Evolutionary conservation across 2,329 filamentous ascomycete genomes (phyloP).

Genomic region (Tolypocladium paradoxum): DNA sequence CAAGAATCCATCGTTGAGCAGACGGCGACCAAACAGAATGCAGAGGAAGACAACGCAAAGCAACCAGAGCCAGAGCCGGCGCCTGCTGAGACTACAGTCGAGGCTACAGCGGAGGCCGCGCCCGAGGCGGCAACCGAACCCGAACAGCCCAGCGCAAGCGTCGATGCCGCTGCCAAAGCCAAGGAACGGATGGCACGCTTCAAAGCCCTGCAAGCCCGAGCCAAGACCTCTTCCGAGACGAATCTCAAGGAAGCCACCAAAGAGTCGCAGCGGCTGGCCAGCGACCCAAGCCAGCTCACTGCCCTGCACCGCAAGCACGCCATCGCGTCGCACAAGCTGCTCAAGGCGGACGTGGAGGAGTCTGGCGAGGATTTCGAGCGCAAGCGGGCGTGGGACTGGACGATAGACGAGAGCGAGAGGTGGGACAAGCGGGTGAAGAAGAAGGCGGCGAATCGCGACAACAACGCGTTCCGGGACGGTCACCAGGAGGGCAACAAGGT

Average conservation of each 20-base stretch:
- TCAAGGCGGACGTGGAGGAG: slow-evolving; percentile 83
- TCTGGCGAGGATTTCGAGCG: slow-evolving; percentile 88
- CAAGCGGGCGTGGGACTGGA: slow-evolving; percentile 98
- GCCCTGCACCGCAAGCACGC: slow-evolving; percentile 78
- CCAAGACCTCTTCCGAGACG: slow-evolving; percentile 57
- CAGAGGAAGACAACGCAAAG: not conserved
- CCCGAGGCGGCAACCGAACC: not conserved
- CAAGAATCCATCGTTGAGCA: not conserved
- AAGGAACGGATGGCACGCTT: slow-evolving; percentile 70
- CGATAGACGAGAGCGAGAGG: slow-evolving; percentile 80
- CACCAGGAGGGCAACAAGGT: slow-evolving; percentile 78
- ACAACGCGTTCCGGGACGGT: slow-evolving; percentile 86
- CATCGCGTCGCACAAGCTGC: slow-evolving; percentile 80
- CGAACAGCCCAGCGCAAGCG: slow-evolving; percentile 9
- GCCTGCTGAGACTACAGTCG: slow-evolving; percentile 1
- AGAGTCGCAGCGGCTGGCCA: slow-evolving; percentile 69
- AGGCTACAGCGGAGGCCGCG: not conserved
- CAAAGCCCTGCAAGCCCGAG: slow-evolving; percentile 74
- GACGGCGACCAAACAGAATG: not conserved
- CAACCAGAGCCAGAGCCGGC: slow-evolving; percentile 1
- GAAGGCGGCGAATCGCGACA: slow-evolving; percentile 69
- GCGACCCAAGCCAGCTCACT: slow-evolving; percentile 66
- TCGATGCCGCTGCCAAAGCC: slow-evolving; percentile 31
- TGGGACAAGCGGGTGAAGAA: slow-evolving; percentile 91
- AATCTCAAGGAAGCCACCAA: slow-evolving; percentile 78